phyloP scores from a whole-genome alignment of 2,329 filamentous ascomycete genomes.

The Arthrobotrys musiformis region DNA sequence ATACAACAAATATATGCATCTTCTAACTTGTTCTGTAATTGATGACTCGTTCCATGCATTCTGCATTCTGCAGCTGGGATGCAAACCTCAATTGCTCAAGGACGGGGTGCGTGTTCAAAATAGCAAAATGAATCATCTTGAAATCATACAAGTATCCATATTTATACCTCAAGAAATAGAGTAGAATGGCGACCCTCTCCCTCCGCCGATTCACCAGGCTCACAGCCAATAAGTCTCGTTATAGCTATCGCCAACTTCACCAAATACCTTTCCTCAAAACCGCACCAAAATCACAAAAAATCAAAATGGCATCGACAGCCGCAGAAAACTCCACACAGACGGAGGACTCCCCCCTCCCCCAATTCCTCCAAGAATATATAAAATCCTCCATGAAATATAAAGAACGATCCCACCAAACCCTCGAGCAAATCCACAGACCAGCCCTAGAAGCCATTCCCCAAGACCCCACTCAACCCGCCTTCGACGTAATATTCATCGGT shows the following conservation, averaged over 20 bases:
- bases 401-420: slow-evolving; percentile 28
- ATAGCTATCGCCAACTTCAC: background rate
- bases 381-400: slow-evolving; percentile 32
- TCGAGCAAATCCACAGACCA: slow-evolving; percentile 26
- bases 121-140: background rate
- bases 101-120: no score
- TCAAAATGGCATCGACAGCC: slow-evolving; percentile 1
- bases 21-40: no score
- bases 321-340: background rate
- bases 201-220: background rate
- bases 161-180: background rate
- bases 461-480: background rate
- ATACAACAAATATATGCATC: background rate
- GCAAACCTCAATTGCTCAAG: no score
- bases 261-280: background rate
- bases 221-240: background rate
- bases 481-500: slow-evolving; percentile 55
- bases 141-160: background rate
- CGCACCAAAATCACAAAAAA: background rate
- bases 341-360: background rate
- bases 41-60: background rate
- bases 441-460: background rate
- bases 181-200: background rate
- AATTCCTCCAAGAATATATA: slow-evolving; percentile 5
- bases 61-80: no score